Evolutionary conservation across 2,329 filamentous ascomycete genomes (phyloP).

Genomic region (Orbilia blumenaviensis): DNA sequence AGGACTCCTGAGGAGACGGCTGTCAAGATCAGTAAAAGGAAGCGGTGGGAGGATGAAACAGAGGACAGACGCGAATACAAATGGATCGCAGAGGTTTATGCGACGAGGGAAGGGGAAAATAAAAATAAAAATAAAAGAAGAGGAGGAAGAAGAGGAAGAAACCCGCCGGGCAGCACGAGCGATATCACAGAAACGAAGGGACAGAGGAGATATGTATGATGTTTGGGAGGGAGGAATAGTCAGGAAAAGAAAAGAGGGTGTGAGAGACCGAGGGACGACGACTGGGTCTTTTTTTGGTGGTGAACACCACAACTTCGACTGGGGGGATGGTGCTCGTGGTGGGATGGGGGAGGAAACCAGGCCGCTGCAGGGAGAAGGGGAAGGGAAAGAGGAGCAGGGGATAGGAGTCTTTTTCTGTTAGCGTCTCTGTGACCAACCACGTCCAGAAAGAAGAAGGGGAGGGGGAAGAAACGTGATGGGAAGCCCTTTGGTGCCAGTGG

Average conservation of each 20-base stretch:
- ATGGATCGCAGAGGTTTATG: neutral
- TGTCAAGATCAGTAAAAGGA: conserved; percentile 3
- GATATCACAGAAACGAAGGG: conserved; percentile 46
- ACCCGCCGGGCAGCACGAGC: conserved; percentile 47
- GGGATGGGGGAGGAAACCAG: conserved; percentile 45
- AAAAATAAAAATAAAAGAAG: neutral
- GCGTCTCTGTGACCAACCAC: conserved; percentile 47
- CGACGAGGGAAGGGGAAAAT: neutral
- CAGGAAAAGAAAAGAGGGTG: conserved; percentile 34
- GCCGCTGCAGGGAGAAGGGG: conserved; percentile 44
- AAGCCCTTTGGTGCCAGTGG: conserved; percentile 19
- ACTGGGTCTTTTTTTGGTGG: conserved; percentile 50
- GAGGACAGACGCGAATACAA: conserved; percentile 4
- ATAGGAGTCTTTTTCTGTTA: conserved; percentile 35
- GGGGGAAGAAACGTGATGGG: conserved; percentile 31
- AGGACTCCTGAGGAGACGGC: conserved; percentile 18
- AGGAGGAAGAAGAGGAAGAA: conserved; percentile 8
- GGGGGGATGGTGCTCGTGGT: conserved; percentile 48
- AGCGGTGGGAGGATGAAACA: neutral
- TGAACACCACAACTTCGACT: conserved; percentile 47
- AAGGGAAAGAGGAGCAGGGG: conserved; percentile 34
- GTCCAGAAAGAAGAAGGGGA: conserved; percentile 21
- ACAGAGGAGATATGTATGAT: conserved; percentile 52
- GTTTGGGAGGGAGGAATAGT: conserved; percentile 29
- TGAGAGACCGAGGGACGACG: conserved; percentile 52